Base-by-base conservation (phyloP, 1,139 yeast genomes). In the Kodamaea suecica region DNA sequence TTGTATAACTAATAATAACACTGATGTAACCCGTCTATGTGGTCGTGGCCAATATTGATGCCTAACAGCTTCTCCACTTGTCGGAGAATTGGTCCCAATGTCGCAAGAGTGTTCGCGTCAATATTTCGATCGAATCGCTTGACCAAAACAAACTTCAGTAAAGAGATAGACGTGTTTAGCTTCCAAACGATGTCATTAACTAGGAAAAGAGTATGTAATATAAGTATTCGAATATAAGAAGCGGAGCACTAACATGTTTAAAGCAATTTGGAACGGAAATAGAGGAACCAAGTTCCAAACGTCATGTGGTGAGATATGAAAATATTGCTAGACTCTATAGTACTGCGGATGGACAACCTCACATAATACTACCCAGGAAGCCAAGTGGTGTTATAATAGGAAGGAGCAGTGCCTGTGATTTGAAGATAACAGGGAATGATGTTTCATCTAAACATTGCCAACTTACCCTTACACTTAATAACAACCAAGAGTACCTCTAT, bases 381-480 rank as follows among this genome's bases (percentile, higher is more conserved):
- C 60, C 63, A 4, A 53, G 59, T 5, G 66, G 63, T 2, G 48
- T 68, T 1, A 30, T 57, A 1, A 52, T 80, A 8, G 92, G 92
- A 1, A 61, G 92, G 40, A 80, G 87, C 43, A 68, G 79, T 37
- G 60, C 72, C 8, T 78, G 85, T 53, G 85, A 80, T 43, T 56
- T 80, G n/a, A 58, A 62, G 15, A 55, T 83, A 9, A 45, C 50
- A 9, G 84, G 80, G 3, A 61, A 67, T 1, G 90, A 83, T 48
- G 80, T 82, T 8, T 82, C 90, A 1, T 78, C 86, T 0, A 63
- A 65, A 30, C 94, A 83, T 52, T 78, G 87, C 44, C 70, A 71
- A 39, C 53, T 82, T 11, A 57, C 70, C 11, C 52, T 73, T 20
- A 58, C 64, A 38, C 47, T 59, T 17, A 63, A 62, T 20, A 59